A percentile compares a stretch with the other conserved stretches of the same genome.
Conservation (phyloP, 805 yeast species). For the Candida insectalens region DNA sequence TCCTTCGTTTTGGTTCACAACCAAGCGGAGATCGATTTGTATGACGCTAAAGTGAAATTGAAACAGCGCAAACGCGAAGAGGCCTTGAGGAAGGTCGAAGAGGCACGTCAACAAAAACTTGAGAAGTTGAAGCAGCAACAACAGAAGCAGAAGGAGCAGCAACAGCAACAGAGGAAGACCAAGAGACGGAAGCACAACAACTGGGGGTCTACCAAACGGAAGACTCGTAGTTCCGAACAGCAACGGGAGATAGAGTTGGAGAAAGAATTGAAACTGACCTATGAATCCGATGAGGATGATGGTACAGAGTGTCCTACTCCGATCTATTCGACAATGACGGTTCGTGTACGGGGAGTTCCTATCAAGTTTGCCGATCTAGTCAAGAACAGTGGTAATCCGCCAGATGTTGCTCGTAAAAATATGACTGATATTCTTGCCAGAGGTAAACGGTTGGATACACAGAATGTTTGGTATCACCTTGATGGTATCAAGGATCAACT, state of each 20-base stretch:
- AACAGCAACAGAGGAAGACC: conserved; percentile 12
- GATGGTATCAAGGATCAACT: conserved; percentile 66
- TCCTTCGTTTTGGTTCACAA: conserved; percentile 45
- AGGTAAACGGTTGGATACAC: conserved; percentile 53
- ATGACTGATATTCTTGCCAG: conserved; percentile 53
- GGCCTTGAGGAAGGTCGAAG: conserved; percentile 16
- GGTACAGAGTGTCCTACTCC: conserved; percentile 36
- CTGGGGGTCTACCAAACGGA: conserved; percentile 21
- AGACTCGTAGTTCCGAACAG: conserved; percentile 15
- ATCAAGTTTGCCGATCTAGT: conserved; percentile 54
- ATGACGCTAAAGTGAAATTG: conserved; percentile 27
- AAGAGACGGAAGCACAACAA: conserved; percentile 16
- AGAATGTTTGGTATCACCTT: conserved; percentile 75
- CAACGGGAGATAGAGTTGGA: conserved; percentile 8
- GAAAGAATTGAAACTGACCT: conserved; percentile 8
- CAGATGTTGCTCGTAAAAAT: conserved; percentile 41
- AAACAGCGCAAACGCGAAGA: conserved; percentile 14
- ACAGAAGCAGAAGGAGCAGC: conserved; percentile 8
- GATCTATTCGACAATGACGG: conserved; percentile 52
- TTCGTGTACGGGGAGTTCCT: conserved; percentile 59
- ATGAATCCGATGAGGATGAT: conserved; percentile 19
- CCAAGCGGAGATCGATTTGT: conserved; percentile 35
- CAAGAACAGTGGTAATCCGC: conserved; percentile 51
- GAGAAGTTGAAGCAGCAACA: conserved; percentile 16
- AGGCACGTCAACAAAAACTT: conserved; percentile 9